Percentiles rank a stretch among this genome's conserved stretches.
Evolutionary conservation across 495 filamentous ascomycete species (phyloP).

Genomic region (Friedmanniomyces endolithicus): DNA sequence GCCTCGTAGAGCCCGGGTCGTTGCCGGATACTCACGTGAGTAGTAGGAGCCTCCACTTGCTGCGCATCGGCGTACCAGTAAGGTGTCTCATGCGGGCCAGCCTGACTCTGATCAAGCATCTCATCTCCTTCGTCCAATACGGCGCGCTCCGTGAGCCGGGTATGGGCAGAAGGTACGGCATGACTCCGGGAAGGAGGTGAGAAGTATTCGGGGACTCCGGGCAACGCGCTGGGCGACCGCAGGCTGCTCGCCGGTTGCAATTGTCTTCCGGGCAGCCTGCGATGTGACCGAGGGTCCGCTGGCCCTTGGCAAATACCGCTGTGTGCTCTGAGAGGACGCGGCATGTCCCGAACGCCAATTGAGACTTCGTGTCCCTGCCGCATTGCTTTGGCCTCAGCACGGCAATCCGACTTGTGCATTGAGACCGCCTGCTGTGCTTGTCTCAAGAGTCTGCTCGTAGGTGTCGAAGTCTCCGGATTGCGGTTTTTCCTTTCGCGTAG

Average conservation of each 20-base stretch:
- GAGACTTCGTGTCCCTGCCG: not conserved
- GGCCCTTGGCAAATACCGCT: not conserved
- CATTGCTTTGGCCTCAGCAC: not conserved
- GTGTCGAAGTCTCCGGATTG: constrained; percentile 1
- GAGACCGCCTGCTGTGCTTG: not conserved
- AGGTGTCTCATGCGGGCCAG: not conserved
- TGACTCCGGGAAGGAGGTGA: not conserved
- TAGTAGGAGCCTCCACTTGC: not conserved
- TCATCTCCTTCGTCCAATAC: not conserved
- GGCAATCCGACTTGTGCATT: not conserved
- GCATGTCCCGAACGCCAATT: not conserved
- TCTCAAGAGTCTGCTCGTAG: not conserved
- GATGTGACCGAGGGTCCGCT: not conserved
- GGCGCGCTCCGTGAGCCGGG: not conserved
- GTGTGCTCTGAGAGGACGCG: not conserved
- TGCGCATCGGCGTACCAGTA: constrained; percentile 1
- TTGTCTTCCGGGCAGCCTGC: not conserved
- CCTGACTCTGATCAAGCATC: constrained; percentile 2
- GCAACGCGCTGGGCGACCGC: not conserved
- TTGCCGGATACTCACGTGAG: not conserved
- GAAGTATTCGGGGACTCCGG: not conserved
- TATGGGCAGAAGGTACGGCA: not conserved
- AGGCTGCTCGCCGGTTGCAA: not conserved
- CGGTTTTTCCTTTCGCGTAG: not conserved
- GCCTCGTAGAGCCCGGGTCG: not conserved